Evolutionary conservation across 2,329 filamentous ascomycete species (phyloP), one percentile per base, ranked within the genome.

Genomic region (Diaporthe ampelina): DNA sequence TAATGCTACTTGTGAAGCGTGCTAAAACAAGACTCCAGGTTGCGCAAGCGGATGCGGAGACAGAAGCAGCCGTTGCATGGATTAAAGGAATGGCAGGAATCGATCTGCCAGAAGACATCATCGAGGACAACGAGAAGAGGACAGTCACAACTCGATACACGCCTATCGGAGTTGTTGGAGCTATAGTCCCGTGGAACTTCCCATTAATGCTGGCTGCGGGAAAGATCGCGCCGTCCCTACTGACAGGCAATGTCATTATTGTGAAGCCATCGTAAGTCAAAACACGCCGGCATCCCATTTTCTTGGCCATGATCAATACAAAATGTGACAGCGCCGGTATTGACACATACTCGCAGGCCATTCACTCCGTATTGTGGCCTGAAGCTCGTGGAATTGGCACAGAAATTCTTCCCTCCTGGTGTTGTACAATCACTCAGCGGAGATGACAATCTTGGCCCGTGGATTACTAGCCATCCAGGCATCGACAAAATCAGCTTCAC

Each of bases 401-500:
- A 88, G 75, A 78, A 86, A 21, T 83, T 91, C 81, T 90, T 92
- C 81, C 90, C 90, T 3, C 86, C 89, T 1, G 91, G 91, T 56
- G 89, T 93, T 29, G 79, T 92, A 2, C 90, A 92, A 78, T 88
- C 85, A 0, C 81, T 93, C 2, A 88, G 88, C 70, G 91, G 91
- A 7, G 89, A 89, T 69, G 90, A 92, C 76, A 83, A 85, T 52
- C 86, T 93, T 8, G 91, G 91, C 4, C 89, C 88, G 0, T 86
- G 85, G 86, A 80, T 93, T 67, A 91, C 89, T 0, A 81, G 79
- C n/a, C 91, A 93, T 77, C 88, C 89, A 0, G 88, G 85, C 32
- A 86, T 92, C 73, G 85, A 87, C 71, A 92, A 91, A 84, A 88
- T 93, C 79, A 86, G 85, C 76, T 93, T 93, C 82, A 92, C 91